Evolutionary conservation across 176 grass and related monocot species (phyloP).

Genomic region (Phyllostachys edulis): DNA sequence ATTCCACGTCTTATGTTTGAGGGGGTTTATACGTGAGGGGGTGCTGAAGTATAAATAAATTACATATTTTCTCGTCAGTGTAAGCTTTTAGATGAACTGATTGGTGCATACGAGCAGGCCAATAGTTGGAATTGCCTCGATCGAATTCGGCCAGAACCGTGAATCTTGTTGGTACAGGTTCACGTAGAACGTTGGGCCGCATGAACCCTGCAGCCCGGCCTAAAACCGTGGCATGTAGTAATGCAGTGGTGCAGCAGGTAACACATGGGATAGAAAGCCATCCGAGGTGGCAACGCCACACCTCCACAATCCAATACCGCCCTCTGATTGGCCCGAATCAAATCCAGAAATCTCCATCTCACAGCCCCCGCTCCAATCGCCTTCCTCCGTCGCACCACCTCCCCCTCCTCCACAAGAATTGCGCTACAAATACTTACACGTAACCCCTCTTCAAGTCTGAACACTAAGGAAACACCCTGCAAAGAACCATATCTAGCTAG

Average conservation of each 20-base stretch:
- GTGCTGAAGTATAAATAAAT: no score
- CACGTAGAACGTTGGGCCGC: not conserved
- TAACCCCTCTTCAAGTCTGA: not conserved
- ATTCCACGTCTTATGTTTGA: no score
- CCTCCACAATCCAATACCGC: conserved; percentile 43
- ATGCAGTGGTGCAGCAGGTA: conserved; percentile 6
- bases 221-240: not conserved
- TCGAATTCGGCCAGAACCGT: no score
- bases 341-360: conserved; percentile 77
- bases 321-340: conserved; percentile 53
- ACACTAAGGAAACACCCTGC: not conserved
- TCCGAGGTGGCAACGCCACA: conserved; percentile 48
- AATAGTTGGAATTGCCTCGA: no score
- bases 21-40: no score
- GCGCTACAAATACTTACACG: conserved; percentile 62
- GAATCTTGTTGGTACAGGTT: not conserved
- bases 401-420: conserved; percentile 19
- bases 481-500: not conserved
- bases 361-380: conserved; percentile 42
- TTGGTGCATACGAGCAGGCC: no score
- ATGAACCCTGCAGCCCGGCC: not conserved
- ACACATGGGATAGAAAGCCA: conserved; percentile 29
- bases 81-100: no score
- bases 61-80: no score
- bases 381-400: not conserved